A percentile compares a stretch with the other conserved stretches of the same genome.
Evolutionary conservation across 192 early-diverging fungal genomes (phyloP).

Genomic region (Phycomyces nitens): DNA sequence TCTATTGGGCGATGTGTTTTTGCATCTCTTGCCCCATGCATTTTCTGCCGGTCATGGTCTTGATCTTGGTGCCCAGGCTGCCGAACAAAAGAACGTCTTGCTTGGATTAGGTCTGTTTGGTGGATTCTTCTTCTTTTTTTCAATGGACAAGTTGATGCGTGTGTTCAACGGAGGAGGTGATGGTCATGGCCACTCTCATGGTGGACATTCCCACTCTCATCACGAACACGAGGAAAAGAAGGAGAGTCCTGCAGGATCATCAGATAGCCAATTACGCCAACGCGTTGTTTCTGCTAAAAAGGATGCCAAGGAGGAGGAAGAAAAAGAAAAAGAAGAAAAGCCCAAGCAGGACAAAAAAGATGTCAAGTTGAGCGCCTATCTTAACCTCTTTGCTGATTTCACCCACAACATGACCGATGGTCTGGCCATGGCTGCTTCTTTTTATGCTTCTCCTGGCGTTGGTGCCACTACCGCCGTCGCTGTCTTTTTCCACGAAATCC

Average conservation of each 20-base stretch:
- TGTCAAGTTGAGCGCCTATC: slow-evolving; percentile 70
- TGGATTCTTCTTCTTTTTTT: slow-evolving; percentile 73
- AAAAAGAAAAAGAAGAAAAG: slow-evolving; percentile 6
- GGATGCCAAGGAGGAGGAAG: background rate
- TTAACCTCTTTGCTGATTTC: slow-evolving; percentile 80
- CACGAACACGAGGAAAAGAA: slow-evolving; percentile 25
- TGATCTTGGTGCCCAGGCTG: slow-evolving; percentile 42
- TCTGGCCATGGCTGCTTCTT: slow-evolving; percentile 78
- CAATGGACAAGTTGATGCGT: slow-evolving; percentile 84
- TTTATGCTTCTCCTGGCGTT: slow-evolving; percentile 74
- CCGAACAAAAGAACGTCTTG: slow-evolving; percentile 56
- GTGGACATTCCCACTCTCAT: slow-evolving; percentile 38
- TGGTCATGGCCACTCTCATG: slow-evolving; percentile 53
- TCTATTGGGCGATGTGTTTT: slow-evolving; percentile 78
- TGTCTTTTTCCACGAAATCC: slow-evolving; percentile 88
- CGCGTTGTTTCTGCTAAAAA: background rate
- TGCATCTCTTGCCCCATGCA: slow-evolving; percentile 79
- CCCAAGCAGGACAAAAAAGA: slow-evolving; percentile 1
- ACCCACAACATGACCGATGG: slow-evolving; percentile 88
- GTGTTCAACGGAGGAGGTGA: slow-evolving; percentile 60
- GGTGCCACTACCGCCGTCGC: slow-evolving; percentile 85
- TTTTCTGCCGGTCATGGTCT: slow-evolving; percentile 54
- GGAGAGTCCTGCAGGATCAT: background rate
- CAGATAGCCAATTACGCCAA: slow-evolving; percentile 12
- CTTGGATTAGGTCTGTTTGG: slow-evolving; percentile 74